Percentiles rank a stretch among this genome's conserved stretches.
These are phyloP conservation scores for Begonia loranthoides DNA, from an alignment of 306 rosid genomes.

Conservation along the genomic window DNA sequence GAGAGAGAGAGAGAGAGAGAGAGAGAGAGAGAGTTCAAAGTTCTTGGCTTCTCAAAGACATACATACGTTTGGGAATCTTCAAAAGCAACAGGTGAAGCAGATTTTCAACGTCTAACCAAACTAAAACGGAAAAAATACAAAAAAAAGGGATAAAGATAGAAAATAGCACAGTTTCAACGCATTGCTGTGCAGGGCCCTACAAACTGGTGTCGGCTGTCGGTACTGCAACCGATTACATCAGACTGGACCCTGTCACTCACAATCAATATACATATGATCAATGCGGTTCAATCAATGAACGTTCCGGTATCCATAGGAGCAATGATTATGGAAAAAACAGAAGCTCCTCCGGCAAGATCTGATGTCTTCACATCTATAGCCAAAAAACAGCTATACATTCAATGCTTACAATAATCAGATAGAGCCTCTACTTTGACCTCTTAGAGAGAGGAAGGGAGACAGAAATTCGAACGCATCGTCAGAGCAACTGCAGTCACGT, in stretches of 20 bases:
- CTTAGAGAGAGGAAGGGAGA: background rate
- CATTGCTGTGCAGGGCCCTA: background rate
- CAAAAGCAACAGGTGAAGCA: slow-evolving; percentile 10
- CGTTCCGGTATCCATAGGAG: background rate
- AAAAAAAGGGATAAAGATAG: no score
- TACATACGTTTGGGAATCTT: slow-evolving; percentile 7
- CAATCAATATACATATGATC: slow-evolving; percentile 4
- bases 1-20: background rate
- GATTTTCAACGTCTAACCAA: slow-evolving; percentile 8
- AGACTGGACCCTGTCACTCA: background rate
- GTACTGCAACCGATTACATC: no score
- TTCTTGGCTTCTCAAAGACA: slow-evolving; percentile 44
- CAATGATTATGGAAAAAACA: background rate
- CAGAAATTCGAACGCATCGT: background rate
- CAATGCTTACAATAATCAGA: no score
- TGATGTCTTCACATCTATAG: background rate
- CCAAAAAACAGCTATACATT: background rate
- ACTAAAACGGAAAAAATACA: background rate
- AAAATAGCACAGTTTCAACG: background rate
- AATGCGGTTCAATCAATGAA: slow-evolving; percentile 5
- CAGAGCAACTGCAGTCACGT: no score
- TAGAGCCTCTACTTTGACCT: background rate
- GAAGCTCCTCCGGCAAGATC: background rate
- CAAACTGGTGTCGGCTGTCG: slow-evolving; percentile 2
- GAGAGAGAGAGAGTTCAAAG: slow-evolving; percentile 18